phyloP scores from a whole-genome alignment of 2,329 filamentous ascomycete species.

The Mycosphaerella sp. region DNA sequence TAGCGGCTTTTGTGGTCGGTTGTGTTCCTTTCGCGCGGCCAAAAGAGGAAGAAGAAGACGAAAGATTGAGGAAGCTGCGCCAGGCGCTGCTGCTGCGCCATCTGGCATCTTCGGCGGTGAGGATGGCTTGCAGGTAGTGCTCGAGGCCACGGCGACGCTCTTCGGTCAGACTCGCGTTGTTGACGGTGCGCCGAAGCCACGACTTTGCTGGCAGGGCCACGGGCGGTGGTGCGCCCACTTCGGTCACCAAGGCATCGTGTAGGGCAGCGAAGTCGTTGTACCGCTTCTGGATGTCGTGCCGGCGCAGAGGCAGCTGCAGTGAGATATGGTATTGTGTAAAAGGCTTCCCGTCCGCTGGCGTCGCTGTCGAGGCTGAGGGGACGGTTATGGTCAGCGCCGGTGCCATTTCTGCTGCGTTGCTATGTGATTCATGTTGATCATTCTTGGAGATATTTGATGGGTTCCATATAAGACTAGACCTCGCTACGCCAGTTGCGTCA shows the following conservation, averaged over 20 bases:
- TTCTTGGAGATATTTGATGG: neutral
- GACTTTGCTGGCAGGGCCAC: slow-evolving; percentile 64
- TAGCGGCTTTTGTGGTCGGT: slow-evolving; percentile 15
- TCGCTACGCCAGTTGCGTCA: neutral
- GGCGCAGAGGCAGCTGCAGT: slow-evolving; percentile 67
- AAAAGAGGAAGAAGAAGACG: slow-evolving; percentile 38
- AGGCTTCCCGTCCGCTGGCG: slow-evolving; percentile 51
- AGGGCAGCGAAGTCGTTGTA: slow-evolving; percentile 73
- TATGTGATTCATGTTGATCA: neutral
- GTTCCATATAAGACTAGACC: neutral
- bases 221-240: slow-evolving; percentile 60
- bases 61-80: slow-evolving; percentile 67
- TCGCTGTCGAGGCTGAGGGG: slow-evolving; percentile 46
- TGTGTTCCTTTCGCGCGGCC: slow-evolving; percentile 32
- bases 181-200: slow-evolving; percentile 69
- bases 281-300: slow-evolving; percentile 70
- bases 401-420: slow-evolving; percentile 34
- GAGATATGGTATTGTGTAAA: slow-evolving; percentile 76
- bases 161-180: slow-evolving; percentile 63
- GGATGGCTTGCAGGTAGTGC: slow-evolving; percentile 64
- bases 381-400: slow-evolving; percentile 44
- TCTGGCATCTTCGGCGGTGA: slow-evolving; percentile 64
- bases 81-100: slow-evolving; percentile 71
- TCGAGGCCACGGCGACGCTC: slow-evolving; percentile 63
- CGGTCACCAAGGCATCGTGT: slow-evolving; percentile 55